phyloP scores from a whole-genome alignment of 768 basidiomycete genomes.

The Candolleomyces eurysporus region DNA sequence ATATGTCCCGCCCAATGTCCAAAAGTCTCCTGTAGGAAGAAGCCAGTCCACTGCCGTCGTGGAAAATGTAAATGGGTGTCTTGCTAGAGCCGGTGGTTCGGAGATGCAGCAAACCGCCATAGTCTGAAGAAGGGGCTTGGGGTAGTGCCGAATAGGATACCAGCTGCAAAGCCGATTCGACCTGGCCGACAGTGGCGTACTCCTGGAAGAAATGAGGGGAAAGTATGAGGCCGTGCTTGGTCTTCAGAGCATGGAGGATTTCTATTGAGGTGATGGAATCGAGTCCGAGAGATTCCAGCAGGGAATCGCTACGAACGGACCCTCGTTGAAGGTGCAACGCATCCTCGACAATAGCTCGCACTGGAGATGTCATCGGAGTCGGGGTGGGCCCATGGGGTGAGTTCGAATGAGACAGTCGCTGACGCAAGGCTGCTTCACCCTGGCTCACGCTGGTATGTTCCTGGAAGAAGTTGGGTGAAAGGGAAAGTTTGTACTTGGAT shows the following conservation, averaged over 20 bases:
- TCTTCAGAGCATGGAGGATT: constrained; percentile 42
- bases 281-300: constrained; percentile 54
- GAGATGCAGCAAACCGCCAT: neutral
- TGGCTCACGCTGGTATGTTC: neutral
- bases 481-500: neutral
- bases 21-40: constrained; percentile 48
- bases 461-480: neutral
- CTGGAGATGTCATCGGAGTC: constrained; percentile 27
- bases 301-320: constrained; percentile 42
- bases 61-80: constrained; percentile 59
- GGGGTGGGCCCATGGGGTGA: too few relatives aligned
- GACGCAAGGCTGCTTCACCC: neutral
- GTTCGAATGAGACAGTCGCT: neutral
- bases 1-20: constrained; percentile 50
- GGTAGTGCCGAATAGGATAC: neutral
- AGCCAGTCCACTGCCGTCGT: constrained; percentile 70
- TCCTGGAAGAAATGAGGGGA: neutral
- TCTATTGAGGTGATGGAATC: constrained; percentile 70
- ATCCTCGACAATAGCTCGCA: constrained; percentile 40
- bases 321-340: constrained; percentile 40
- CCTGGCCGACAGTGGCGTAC: neutral
- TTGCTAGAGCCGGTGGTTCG: neutral
- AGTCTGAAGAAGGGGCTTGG: neutral
- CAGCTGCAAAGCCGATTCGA: neutral
- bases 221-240: neutral